Conservation (phyloP, 768 basidiomycete species). For the Kwoniella europaea region DNA sequence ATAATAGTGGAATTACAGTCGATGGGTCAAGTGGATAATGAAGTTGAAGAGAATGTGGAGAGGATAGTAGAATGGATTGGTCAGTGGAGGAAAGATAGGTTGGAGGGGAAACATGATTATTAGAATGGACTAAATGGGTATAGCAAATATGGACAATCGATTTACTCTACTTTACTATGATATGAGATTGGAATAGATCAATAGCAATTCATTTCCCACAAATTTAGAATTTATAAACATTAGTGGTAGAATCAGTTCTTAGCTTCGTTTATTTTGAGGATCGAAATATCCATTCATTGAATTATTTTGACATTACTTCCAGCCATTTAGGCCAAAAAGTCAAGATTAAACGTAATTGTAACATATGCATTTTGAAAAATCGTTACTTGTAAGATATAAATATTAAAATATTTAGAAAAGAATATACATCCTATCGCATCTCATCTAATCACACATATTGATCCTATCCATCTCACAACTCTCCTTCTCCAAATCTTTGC, state of each 20-base stretch:
- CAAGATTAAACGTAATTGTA: neutral
- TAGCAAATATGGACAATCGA: neutral
- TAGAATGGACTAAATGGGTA: conserved; percentile 36
- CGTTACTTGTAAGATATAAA: neutral
- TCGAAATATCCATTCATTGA: too few species aligned
- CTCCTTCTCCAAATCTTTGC: neutral
- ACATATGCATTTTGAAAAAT: neutral
- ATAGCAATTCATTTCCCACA: too few species aligned
- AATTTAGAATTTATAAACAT: too few species aligned
- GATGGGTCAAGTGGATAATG: conserved; percentile 64
- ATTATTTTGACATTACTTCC: too few species aligned
- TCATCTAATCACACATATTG: too few species aligned
- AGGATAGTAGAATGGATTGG: conserved; percentile 87
- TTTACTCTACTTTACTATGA: neutral
- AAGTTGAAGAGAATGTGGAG: conserved; percentile 84
- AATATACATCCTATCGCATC: neutral
- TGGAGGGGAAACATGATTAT: conserved; percentile 8
- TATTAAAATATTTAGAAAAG: neutral
- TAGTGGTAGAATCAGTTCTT: too few species aligned
- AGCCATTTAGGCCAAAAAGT: too few species aligned
- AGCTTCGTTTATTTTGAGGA: too few species aligned
- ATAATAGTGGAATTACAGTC: conserved; percentile 85
- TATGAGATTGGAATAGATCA: too few species aligned
- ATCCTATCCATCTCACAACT: too few species aligned
- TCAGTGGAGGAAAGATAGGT: conserved; percentile 65